A percentile compares a stretch with the other conserved stretches of the same genome.
These are phyloP conservation scores for Ceratobasidium sp. DNA, from an alignment of 1,284 basidiomycete species.

Conservation along the genomic window DNA sequence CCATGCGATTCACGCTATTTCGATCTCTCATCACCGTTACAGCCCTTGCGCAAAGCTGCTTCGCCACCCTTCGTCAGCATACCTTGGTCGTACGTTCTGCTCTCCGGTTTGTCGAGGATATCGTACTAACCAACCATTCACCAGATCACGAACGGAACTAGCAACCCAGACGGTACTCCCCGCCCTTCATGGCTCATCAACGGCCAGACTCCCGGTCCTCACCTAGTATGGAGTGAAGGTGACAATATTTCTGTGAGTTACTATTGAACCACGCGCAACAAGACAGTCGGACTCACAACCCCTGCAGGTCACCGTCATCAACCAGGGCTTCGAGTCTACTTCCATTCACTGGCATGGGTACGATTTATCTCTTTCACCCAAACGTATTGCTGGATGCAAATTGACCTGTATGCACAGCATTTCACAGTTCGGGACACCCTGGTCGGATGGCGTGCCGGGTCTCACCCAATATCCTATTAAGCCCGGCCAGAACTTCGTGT, in stretches of 20 bases:
- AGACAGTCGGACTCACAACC: not conserved
- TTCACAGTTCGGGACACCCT: slow-evolving; percentile 34
- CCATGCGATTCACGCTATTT: not conserved
- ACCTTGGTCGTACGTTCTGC: slow-evolving; percentile 8
- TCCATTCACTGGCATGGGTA: slow-evolving; percentile 42
- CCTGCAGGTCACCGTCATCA: slow-evolving; percentile 29
- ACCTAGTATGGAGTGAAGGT: slow-evolving; percentile 36
- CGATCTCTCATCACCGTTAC: not conserved
- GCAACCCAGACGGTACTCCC: slow-evolving; percentile 29
- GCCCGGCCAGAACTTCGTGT: slow-evolving; percentile 23
- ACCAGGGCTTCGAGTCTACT: slow-evolving; percentile 26
- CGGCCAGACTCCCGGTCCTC: slow-evolving; percentile 44
- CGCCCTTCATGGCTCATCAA: slow-evolving; percentile 41
- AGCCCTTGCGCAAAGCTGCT: not conserved
- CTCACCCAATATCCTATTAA: slow-evolving; percentile 31
- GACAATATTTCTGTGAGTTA: slow-evolving; percentile 35
- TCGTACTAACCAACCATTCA: not conserved
- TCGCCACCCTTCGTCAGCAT: slow-evolving; percentile 11
- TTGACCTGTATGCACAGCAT: slow-evolving; percentile 10
- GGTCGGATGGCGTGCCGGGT: slow-evolving; percentile 46
- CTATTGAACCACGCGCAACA: not conserved
- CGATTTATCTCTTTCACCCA: not conserved
- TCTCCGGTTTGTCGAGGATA: not conserved
- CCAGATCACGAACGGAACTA: slow-evolving; percentile 35
- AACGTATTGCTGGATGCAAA: not conserved